These are phyloP conservation scores for Bombardia bombarda DNA, from an alignment of 495 filamentous ascomycete species.

Conservation along the genomic window DNA sequence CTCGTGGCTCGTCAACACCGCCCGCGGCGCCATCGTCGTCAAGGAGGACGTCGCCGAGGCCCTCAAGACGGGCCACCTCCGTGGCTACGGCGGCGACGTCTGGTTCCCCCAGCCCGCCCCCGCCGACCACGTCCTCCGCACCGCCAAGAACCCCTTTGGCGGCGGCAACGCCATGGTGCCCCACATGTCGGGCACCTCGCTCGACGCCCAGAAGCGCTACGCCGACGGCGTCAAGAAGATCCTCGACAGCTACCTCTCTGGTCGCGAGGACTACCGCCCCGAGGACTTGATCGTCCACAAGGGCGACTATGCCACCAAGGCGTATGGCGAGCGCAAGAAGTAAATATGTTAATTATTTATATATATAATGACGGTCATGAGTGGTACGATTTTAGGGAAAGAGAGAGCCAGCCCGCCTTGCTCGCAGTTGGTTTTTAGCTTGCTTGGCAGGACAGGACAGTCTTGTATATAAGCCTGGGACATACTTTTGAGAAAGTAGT, in stretches of 20 bases:
- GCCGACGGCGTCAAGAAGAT: constrained; percentile 84
- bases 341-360: neutral
- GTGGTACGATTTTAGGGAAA: no score
- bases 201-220: constrained; percentile 96
- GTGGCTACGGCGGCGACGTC: constrained; percentile 95
- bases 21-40: constrained; percentile 96
- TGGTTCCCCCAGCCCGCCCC: constrained; percentile 81
- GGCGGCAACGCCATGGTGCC: constrained; percentile 98
- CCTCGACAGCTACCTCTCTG: constrained; percentile 81
- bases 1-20: constrained; percentile 96
- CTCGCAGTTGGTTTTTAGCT: no score
- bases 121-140: constrained; percentile 87
- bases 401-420: no score
- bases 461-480: no score
- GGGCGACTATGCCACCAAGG: constrained; percentile 93
- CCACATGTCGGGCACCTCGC: constrained; percentile 95
- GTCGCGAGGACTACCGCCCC: constrained; percentile 75
- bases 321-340: constrained; percentile 77
- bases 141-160: constrained; percentile 88
- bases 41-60: constrained; percentile 98
- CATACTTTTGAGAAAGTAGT: no score
- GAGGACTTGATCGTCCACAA: constrained; percentile 88
- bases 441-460: no score
- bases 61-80: constrained; percentile 85
- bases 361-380: no score